Base-by-base conservation (phyloP, 495 filamentous ascomycete species). In the Aspergillus carlsbadensis region DNA sequence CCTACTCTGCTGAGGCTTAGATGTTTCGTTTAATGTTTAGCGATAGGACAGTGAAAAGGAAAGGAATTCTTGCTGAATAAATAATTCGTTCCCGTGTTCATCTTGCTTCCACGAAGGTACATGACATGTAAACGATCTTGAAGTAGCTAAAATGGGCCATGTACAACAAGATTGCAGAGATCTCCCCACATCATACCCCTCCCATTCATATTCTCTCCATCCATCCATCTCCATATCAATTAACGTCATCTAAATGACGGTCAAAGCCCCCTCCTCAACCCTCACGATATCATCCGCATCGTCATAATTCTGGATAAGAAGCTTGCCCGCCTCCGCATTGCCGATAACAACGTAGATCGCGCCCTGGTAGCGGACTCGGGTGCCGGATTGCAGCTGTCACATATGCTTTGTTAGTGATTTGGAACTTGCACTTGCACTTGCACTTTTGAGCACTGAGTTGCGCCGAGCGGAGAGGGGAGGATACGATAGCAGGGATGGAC, bases 1-100 rank as follows among this genome's bases (percentile, higher is more conserved):
- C 94, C 61, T 98, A 96, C 79, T 81, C 74, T 72, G 73, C 69
- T 61, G 61, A 75, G 69, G 78, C 76, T 72, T 78, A 80, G 64
- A 74, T 71, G 36, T 50, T 41, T 34, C 26, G 26, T 29, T 31
- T 43, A 6, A 37, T 37, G 54, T 49, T 50, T 57, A 57, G 46
- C 54, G 54, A 43, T 57, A 49, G 46, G 54, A 31, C 37, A 36
- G 31, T 49, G 44, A 50, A 50, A 54, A 54, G 46, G 37, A 43
- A 48, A 57, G 37, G 46, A 36, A 50, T 57, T 4, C 36, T 44
- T 39, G 46, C 45, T 35, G 36, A 50, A 50, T 50, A 22, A 50
- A 50, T 57, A 42, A 50, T 50, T 48, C 20, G 29, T 37, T 55
- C 52, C 17, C 24, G 48, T 14, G 11, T 39, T 39, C 36, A 39